Percentiles rank a stretch among this genome's conserved stretches.
phyloP scores from a whole-genome alignment of 306 rosid species.

The Dicorynia guianensis region DNA sequence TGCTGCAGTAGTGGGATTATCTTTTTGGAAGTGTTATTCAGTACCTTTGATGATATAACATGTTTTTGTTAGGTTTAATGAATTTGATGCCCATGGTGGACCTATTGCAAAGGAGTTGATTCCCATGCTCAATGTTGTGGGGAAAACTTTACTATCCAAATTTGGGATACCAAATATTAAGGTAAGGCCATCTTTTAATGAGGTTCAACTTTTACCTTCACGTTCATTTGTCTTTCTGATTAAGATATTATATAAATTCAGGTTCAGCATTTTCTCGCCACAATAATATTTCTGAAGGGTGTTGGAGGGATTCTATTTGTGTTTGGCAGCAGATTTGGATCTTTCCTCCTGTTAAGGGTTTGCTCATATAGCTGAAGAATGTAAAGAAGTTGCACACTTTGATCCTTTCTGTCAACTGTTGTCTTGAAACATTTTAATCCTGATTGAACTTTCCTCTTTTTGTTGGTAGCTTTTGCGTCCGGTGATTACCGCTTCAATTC shows the following conservation, averaged over 20 bases:
- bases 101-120: constrained; percentile 72
- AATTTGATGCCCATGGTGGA: constrained; percentile 78
- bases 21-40: constrained; percentile 21
- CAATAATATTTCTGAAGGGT: constrained; percentile 66
- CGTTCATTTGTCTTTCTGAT: constrained; percentile 41
- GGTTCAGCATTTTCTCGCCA: constrained; percentile 64
- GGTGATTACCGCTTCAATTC: constrained; percentile 69
- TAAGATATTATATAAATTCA: constrained; percentile 45
- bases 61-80: constrained; percentile 70
- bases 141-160: constrained; percentile 58
- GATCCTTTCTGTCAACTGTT: constrained; percentile 4
- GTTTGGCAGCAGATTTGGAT: constrained; percentile 75
- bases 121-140: constrained; percentile 62
- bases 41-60: constrained; percentile 34
- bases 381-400: neutral
- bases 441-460: constrained; percentile 18
- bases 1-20: neutral
- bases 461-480: constrained; percentile 63
- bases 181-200: constrained; percentile 53
- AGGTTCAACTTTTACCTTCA: constrained; percentile 3
- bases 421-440: constrained; percentile 10
- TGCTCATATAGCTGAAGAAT: constrained; percentile 15
- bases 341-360: constrained; percentile 71
- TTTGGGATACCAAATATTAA: constrained; percentile 61
- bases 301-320: constrained; percentile 87